A percentile compares a stretch with the other conserved stretches of the same genome.
phyloP scores from a whole-genome alignment of 1,284 basidiomycete species.

The Agroathelia rolfsii region DNA sequence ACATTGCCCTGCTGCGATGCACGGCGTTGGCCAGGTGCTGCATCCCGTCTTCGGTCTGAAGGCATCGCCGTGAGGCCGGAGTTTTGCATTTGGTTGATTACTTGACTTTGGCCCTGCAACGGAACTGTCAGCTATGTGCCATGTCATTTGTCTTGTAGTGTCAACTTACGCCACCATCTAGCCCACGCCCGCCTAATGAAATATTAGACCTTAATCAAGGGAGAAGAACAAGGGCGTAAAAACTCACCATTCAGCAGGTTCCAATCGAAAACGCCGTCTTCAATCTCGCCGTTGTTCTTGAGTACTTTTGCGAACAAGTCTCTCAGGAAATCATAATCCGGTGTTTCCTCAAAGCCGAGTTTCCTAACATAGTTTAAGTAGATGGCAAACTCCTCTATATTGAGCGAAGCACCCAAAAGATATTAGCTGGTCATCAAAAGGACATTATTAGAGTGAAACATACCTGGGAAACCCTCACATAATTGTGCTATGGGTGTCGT shows the following conservation, averaged over 20 bases:
- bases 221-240: no score
- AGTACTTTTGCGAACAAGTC: slow-evolving; percentile 88
- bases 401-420: slow-evolving; percentile 9
- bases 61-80: slow-evolving; percentile 32
- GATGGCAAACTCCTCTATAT: slow-evolving; percentile 76
- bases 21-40: slow-evolving; percentile 28
- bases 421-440: slow-evolving; percentile 7
- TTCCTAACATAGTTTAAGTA: slow-evolving; percentile 86
- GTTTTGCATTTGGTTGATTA: slow-evolving; percentile 52
- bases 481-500: slow-evolving; percentile 91
- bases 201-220: slow-evolving; percentile 7
- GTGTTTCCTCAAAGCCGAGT: slow-evolving; percentile 87
- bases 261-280: slow-evolving; percentile 90
- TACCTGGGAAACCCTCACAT: slow-evolving; percentile 86
- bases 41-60: slow-evolving; percentile 39
- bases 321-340: slow-evolving; percentile 92
- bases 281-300: slow-evolving; percentile 79
- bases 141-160: no score
- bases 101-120: slow-evolving; percentile 45
- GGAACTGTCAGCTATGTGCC: slow-evolving; percentile 15
- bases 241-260: slow-evolving; percentile 68
- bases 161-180: no score
- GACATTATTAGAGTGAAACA: slow-evolving; percentile 17
- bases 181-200: no score
- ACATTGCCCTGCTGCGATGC: slow-evolving; percentile 48